Base-by-base conservation (phyloP, 2,329 filamentous ascomycete species). In the Alternaria alternata region DNA sequence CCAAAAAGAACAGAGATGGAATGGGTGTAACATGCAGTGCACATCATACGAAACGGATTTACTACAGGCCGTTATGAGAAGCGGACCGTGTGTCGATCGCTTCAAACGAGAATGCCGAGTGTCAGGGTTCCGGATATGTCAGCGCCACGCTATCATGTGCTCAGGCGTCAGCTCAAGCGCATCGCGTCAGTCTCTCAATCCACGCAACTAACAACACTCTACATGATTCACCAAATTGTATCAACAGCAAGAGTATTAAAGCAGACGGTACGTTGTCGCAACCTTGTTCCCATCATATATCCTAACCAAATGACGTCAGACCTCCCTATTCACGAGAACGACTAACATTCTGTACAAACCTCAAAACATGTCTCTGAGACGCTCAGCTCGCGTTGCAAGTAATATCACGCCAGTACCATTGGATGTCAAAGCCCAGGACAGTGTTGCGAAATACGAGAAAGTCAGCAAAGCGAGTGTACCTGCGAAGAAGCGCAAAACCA, bases 321-420 rank as follows among this genome's bases (percentile, higher is more conserved):
- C 48, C 7, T 16, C 44, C 48, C 30, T 49, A 36, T 34, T 34
- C 14, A 59, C 26, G 26, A 62, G 42, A 51, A 54, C 24, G 18
- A 4, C 32, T 8, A 48, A n/a, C 38, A 14, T 26, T 51, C 52
- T 43, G 11, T 28, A 41, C 20, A 59, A 16, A 30, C 51, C 9
- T 26, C 30, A 63, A 63, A 74, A 22, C 49, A 87, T 87, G 85
- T 81, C 84, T 39, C 74, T 86, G 11, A 75, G 85, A 64, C 83
- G 85, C 54, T 87, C 85, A 46, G 75, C 82, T 42, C 81, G 85
- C 44, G 77, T 85, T 32, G 78, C 76, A 49, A 73, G 75, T 14
- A 72, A 68, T 47, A 69, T 62, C 52, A 54, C 54, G 12, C 55
- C 68, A 51, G 69, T 49, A 41, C 61, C 38, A 18, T 59, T 73